These are phyloP conservation scores for Xanthoconium stramineum DNA, from an alignment of 768 basidiomycete genomes.

Conservation along the genomic window DNA sequence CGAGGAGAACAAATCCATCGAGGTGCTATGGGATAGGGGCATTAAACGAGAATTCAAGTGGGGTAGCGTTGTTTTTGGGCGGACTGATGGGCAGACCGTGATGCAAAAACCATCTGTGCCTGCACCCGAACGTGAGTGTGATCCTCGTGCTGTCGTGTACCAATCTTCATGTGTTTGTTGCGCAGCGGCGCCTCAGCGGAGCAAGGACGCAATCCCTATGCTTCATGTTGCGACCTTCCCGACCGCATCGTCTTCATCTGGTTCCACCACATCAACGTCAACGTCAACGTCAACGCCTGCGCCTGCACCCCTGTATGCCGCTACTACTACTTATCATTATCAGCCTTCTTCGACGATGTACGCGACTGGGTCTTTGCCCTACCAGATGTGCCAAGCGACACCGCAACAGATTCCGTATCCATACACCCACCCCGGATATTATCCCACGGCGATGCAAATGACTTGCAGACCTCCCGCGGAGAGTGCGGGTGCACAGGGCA, in stretches of 20 bases:
- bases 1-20: conserved; percentile 66
- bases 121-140: conserved; percentile 45
- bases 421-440: conserved; percentile 23
- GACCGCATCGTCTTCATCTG: conserved; percentile 18
- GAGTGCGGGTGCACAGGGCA: conserved; percentile 20
- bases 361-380: conserved; percentile 32
- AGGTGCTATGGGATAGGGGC: conserved; percentile 79
- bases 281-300: conserved; percentile 15
- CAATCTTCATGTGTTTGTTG: conserved; percentile 7
- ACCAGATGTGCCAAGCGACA: conserved; percentile 22
- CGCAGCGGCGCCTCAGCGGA: conserved; percentile 19
- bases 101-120: conserved; percentile 67
- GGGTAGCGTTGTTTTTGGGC: conserved; percentile 78
- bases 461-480: conserved; percentile 14
- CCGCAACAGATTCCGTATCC: conserved; percentile 22
- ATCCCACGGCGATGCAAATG: conserved; percentile 14
- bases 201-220: conserved; percentile 11
- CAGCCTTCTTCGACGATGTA: conserved; percentile 18
- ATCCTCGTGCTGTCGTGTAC: background rate
- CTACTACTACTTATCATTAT: conserved; percentile 20
- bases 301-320: conserved; percentile 19
- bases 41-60: conserved; percentile 78
- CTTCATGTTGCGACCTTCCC: conserved; percentile 26
- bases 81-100: conserved; percentile 60
- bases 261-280: conserved; percentile 18